Evolutionary conservation across 345 rosid species (phyloP).

Genomic region (Brassica incana): DNA sequence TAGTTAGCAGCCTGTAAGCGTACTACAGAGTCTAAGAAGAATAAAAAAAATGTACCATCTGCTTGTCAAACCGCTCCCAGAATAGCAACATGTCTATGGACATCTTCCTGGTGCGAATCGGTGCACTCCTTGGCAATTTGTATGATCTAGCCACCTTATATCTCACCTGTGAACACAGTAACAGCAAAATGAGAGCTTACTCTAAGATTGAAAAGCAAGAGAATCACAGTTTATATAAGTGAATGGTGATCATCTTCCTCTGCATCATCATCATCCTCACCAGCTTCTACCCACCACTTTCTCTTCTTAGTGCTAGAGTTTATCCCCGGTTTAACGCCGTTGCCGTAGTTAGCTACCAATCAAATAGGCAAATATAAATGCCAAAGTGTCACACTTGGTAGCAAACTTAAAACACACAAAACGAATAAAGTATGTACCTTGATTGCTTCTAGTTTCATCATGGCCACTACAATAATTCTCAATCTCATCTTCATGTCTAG

Average conservation of each 20-base stretch:
- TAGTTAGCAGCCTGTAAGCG: conserved; percentile 26
- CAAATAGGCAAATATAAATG: no score
- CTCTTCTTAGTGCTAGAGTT: conserved; percentile 39
- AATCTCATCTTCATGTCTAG: no score
- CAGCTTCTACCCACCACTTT: conserved; percentile 55
- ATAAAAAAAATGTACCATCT: conserved; percentile 64
- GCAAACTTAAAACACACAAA: no score
- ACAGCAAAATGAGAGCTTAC: conserved; percentile 24
- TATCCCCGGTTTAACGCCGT: conserved; percentile 42
- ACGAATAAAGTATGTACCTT: no score
- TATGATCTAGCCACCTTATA: conserved; percentile 85
- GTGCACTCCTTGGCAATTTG: conserved; percentile 82
- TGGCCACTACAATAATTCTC: no score
- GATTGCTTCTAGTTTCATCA: no score
- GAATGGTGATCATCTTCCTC: neutral
- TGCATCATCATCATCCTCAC: conserved; percentile 51
- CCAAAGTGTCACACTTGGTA: no score
- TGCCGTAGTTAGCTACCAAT: conserved; percentile 40
- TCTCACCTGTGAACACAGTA: conserved; percentile 63
- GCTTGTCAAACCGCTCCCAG: conserved; percentile 96
- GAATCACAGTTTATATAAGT: conserved; percentile 8
- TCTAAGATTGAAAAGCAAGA: conserved; percentile 13
- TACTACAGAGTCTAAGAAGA: conserved; percentile 18
- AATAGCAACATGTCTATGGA: conserved; percentile 93
- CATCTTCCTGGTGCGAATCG: conserved; percentile 93